phyloP scores from a whole-genome alignment of 2,329 filamentous ascomycete genomes.

The Capronia americana region DNA sequence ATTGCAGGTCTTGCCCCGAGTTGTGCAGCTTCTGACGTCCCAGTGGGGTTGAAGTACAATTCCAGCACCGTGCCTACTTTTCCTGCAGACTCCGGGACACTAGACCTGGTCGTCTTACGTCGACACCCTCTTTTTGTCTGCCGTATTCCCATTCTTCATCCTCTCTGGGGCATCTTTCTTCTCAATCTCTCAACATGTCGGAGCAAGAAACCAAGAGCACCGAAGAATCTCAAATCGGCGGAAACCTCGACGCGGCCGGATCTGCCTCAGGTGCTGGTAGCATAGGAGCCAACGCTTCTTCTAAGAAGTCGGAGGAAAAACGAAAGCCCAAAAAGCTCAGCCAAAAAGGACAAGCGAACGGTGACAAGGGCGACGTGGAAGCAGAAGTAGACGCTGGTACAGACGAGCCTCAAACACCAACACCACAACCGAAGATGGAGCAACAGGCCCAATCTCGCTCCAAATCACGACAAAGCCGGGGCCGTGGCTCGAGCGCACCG shows the following conservation, averaged over 20 bases:
- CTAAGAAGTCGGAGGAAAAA: conserved; percentile 44
- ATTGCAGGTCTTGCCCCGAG: conserved; percentile 19
- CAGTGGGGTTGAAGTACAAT: conserved; percentile 23
- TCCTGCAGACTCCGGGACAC: conserved; percentile 12
- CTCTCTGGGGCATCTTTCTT: conserved; percentile 26
- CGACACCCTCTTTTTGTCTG: conserved; percentile 28
- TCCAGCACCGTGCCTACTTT: conserved; percentile 28
- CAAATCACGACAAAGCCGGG: conserved; percentile 38
- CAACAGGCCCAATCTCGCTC: conserved; percentile 33
- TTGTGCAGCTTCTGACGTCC: conserved; percentile 36
- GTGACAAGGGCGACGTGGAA: conserved; percentile 43
- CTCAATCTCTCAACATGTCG: conserved; percentile 37
- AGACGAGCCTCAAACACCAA: conserved; percentile 28
- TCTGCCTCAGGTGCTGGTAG: conserved; percentile 46
- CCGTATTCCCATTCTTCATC: conserved; percentile 32
- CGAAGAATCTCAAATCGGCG: conserved; percentile 45
- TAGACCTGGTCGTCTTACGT: conserved; percentile 34
- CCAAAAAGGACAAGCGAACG: conserved; percentile 38
- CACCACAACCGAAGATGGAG: conserved; percentile 39
- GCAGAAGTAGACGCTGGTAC: conserved; percentile 24
- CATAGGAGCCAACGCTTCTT: conserved; percentile 40
- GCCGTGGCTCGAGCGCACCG: conserved; percentile 45
- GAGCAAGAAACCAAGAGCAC: conserved; percentile 40
- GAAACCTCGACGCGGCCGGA: conserved; percentile 43
- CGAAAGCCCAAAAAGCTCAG: conserved; percentile 42